phyloP scores from a whole-genome alignment of 1,139 yeast species.

The Protomyces arabidopsidicola region DNA sequence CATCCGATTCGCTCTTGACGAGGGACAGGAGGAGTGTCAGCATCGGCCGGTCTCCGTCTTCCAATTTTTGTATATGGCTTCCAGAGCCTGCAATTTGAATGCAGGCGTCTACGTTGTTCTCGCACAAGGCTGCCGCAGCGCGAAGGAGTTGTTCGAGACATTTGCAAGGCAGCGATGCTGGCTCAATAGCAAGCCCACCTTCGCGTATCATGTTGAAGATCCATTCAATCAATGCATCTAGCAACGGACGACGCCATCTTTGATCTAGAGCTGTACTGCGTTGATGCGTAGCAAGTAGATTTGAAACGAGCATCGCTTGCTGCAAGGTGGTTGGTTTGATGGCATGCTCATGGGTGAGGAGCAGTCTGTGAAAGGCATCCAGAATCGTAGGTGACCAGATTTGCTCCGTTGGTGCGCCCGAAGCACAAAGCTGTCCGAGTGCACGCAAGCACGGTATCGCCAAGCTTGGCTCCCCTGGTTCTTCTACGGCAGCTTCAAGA shows the following conservation, averaged over 20 bases:
- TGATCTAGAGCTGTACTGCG: neutral
- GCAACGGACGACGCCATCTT: neutral
- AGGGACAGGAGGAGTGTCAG: slow-evolving; percentile 35
- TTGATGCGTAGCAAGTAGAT: neutral
- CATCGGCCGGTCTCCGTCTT: slow-evolving; percentile 33
- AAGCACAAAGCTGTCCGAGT: neutral
- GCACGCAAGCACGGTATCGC: slow-evolving; percentile 17
- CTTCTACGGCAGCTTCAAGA: neutral
- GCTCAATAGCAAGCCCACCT: slow-evolving; percentile 29
- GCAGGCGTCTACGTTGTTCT: slow-evolving; percentile 31
- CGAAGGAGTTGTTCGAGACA: neutral
- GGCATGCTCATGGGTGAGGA: neutral
- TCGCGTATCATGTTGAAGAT: slow-evolving; percentile 1
- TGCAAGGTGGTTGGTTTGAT: slow-evolving; percentile 3
- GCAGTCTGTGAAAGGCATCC: neutral
- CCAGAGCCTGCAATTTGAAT: slow-evolving; percentile 37
- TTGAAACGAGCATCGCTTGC: slow-evolving; percentile 8
- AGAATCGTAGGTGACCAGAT: neutral
- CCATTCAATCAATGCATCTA: slow-evolving; percentile 10
- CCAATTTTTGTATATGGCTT: slow-evolving; percentile 29
- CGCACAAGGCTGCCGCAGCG: slow-evolving; percentile 33
- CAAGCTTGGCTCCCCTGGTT: neutral
- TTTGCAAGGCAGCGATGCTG: slow-evolving; percentile 16
- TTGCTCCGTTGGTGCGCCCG: neutral
- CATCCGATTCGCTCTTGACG: slow-evolving; percentile 35